Evolutionary conservation across 148 eudicot genomes (phyloP).

Genomic region (Talinum fruticosum): DNA sequence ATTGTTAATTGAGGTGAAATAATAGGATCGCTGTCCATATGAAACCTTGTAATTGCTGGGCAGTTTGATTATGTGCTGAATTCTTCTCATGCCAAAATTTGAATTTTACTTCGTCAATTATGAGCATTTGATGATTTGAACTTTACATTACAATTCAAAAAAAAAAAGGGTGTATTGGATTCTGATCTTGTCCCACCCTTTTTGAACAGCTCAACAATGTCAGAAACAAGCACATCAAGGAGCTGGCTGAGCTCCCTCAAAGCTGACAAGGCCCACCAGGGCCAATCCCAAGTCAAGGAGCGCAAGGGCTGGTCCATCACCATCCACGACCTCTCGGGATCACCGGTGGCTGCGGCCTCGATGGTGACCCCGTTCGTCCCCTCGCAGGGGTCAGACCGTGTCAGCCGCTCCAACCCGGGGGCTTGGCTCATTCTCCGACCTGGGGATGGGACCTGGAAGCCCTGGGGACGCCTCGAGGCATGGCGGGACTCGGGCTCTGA

Average conservation of each 20-base stretch:
- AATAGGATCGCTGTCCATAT: background rate
- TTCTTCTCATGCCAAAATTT: background rate
- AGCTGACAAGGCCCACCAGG: slow-evolving; percentile 17
- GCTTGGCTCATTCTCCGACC: slow-evolving; percentile 93
- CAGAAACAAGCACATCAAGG: slow-evolving; percentile 55
- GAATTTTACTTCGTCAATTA: background rate
- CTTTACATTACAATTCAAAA: background rate
- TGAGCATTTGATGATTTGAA: background rate
- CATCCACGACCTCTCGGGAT: slow-evolving; percentile 85
- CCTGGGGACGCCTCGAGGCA: slow-evolving; percentile 93
- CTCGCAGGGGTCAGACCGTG: slow-evolving; percentile 62
- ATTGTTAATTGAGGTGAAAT: background rate
- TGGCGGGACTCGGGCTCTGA: slow-evolving; percentile 60
- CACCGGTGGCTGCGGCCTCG: slow-evolving; percentile 83
- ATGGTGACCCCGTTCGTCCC: slow-evolving; percentile 97
- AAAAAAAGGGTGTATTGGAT: slow-evolving; percentile 9
- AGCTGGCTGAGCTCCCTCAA: slow-evolving; percentile 53
- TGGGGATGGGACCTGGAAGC: slow-evolving; percentile 79
- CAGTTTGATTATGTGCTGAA: background rate
- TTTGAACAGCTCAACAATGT: slow-evolving; percentile 54
- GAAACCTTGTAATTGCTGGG: background rate
- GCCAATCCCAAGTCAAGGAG: slow-evolving; percentile 35
- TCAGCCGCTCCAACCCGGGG: slow-evolving; percentile 77
- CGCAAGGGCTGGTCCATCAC: slow-evolving; percentile 92
- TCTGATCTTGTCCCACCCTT: slow-evolving; percentile 15